Conservation (phyloP, 2,329 filamentous ascomycete species). For the Talaromyces sp. region DNA sequence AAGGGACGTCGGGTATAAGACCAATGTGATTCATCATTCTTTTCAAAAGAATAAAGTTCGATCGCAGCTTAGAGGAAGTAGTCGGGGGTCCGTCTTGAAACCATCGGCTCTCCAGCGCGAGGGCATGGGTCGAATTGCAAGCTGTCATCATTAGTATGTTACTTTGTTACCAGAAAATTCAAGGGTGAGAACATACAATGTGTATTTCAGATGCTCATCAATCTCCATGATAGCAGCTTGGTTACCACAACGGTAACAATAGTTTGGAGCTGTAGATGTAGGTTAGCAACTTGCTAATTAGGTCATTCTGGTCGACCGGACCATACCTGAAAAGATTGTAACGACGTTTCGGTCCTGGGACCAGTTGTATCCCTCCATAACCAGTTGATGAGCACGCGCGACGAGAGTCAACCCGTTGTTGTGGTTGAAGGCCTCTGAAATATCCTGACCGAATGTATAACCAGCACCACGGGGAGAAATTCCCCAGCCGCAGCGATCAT, state of each 20-base stretch:
- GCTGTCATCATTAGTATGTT: constrained; percentile 51
- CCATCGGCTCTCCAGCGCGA: constrained; percentile 96
- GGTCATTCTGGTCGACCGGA: neutral
- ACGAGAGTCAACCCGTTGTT: constrained; percentile 97
- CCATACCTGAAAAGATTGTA: constrained; percentile 90
- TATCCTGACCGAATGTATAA: constrained; percentile 95
- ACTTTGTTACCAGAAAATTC: neutral
- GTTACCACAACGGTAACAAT: constrained; percentile 98
- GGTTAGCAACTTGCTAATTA: neutral
- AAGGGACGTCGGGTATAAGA: constrained; percentile 15
- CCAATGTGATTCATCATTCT: constrained; percentile 13
- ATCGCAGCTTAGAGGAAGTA: constrained; percentile 78
- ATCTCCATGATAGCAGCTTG: constrained; percentile 99
- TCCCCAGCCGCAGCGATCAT: constrained; percentile 94
- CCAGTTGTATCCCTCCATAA: constrained; percentile 99
- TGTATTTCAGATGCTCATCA: constrained; percentile 98
- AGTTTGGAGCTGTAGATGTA: constrained; percentile 67
- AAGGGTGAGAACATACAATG: constrained; percentile 68
- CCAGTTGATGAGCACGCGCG: constrained; percentile 92
- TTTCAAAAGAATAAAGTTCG: constrained; percentile 17
- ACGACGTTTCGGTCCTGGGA: constrained; percentile 97
- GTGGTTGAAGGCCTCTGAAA: constrained; percentile 98
- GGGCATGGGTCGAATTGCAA: constrained; percentile 99
- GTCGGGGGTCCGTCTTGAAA: constrained; percentile 92
- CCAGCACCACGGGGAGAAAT: constrained; percentile 92